Conservation (phyloP, 352 stramenopile genomes). For the Pythium periplocum region DNA sequence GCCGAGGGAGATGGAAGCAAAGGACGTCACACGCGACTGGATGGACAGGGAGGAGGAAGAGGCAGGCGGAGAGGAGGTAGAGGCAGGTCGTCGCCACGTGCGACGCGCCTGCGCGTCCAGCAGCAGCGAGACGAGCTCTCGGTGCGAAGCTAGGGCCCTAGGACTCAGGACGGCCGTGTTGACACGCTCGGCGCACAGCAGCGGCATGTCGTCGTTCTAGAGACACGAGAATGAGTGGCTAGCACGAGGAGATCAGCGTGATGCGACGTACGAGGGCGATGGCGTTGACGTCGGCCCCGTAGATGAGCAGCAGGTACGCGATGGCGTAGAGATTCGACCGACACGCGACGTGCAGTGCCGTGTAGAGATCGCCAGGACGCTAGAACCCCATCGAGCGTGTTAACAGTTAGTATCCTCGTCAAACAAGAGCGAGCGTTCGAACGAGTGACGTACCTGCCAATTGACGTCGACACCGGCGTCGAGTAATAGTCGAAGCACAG, state of each 20-base stretch:
- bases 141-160: conserved; percentile 15
- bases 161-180: conserved; percentile 3
- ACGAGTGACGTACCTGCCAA: conserved; percentile 38
- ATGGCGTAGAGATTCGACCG: conserved; percentile 51
- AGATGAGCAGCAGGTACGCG: conserved; percentile 59
- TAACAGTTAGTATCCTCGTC: conserved; percentile 1
- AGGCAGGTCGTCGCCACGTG: conserved; percentile 31
- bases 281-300: conserved; percentile 69
- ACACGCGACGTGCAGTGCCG: conserved; percentile 62
- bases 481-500: conserved; percentile 54
- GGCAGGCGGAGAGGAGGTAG: neutral
- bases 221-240: neutral
- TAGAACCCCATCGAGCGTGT: conserved; percentile 6
- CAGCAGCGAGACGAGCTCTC: conserved; percentile 33
- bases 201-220: conserved; percentile 65
- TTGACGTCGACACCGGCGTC: conserved; percentile 64
- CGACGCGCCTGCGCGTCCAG: conserved; percentile 33
- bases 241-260: neutral
- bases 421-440: conserved; percentile 1
- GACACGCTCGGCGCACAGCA: conserved; percentile 36
- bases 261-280: conserved; percentile 37
- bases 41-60: too few species aligned
- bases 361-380: conserved; percentile 51
- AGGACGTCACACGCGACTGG: conserved; percentile 5
- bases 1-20: conserved; percentile 3